These are phyloP conservation scores for Pseudoneurospora amorphoporcata DNA, from an alignment of 495 filamentous ascomycete species.

Conservation along the genomic window DNA sequence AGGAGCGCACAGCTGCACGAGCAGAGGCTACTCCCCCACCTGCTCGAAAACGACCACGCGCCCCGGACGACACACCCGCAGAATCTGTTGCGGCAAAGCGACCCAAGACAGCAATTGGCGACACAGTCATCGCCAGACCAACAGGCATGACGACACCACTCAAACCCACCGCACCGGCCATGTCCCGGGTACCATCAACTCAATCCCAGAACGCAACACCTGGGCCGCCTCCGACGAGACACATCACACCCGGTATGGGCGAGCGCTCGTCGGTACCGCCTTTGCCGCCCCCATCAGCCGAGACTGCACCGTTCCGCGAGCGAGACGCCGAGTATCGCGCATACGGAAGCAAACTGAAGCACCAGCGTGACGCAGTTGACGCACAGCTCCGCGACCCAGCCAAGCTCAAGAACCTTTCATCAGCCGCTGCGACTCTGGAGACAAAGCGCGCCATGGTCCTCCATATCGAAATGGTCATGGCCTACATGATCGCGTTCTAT, in stretches of 20 bases:
- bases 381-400: conserved; percentile 18
- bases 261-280: conserved; percentile 13
- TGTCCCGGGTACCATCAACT: conserved; percentile 38
- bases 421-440: conserved; percentile 3
- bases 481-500: conserved; percentile 32
- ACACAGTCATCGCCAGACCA: conserved; percentile 17
- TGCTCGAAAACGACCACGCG: conserved; percentile 34
- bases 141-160: conserved; percentile 30
- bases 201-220: conserved; percentile 35
- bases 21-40: conserved; percentile 28
- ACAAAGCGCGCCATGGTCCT: conserved; percentile 19
- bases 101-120: conserved; percentile 14
- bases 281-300: conserved; percentile 12
- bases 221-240: conserved; percentile 17
- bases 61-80: conserved; percentile 18
- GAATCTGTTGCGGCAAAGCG: conserved; percentile 23
- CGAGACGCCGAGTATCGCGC: conserved; percentile 16
- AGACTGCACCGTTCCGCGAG: conserved; percentile 14
- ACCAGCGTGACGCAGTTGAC: conserved; percentile 35
- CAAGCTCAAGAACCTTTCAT: neutral
- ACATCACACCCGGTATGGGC: conserved; percentile 27
- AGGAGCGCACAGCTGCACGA: conserved; percentile 26
- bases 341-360: conserved; percentile 34
- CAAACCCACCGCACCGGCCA: conserved; percentile 31
- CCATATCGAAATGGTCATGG: conserved; percentile 32